Evolutionary conservation across 129 eudicot species (phyloP).

Genomic region (Flaveria ramosissima): DNA sequence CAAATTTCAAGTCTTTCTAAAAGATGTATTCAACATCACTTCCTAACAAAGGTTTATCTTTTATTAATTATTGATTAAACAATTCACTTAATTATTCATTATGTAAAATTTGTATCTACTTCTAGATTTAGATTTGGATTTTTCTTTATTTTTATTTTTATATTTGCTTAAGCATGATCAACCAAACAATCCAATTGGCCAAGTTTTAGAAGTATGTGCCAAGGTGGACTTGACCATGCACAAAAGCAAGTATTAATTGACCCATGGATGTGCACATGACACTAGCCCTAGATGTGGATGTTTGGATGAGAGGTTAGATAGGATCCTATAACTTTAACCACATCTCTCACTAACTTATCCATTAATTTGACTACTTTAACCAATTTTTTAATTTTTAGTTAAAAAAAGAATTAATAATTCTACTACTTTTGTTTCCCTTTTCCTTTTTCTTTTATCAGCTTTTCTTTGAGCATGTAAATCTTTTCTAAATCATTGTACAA

Average conservation of each 20-base stretch:
- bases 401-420: too few species aligned
- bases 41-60: too few species aligned
- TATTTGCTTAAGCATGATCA: not conserved
- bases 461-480: constrained; percentile 11
- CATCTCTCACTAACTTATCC: constrained; percentile 27
- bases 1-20: too few species aligned
- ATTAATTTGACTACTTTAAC: constrained; percentile 35
- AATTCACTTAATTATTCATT: too few species aligned
- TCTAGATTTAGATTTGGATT: not conserved
- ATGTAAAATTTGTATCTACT: too few species aligned
- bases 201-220: constrained; percentile 31
- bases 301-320: constrained; percentile 31
- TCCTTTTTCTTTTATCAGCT: constrained; percentile 38
- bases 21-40: too few species aligned
- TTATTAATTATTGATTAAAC: too few species aligned
- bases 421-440: not conserved
- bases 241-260: constrained; percentile 38
- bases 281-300: constrained; percentile 28
- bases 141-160: not conserved
- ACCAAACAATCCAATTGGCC: not conserved
- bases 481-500: not conserved
- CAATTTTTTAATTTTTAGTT: too few species aligned
- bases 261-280: constrained; percentile 34
- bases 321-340: constrained; percentile 37
- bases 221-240: constrained; percentile 34